These are phyloP conservation scores for Aspergillus costaricaensis DNA, from an alignment of 2,329 filamentous ascomycete species.

Conservation along the genomic window DNA sequence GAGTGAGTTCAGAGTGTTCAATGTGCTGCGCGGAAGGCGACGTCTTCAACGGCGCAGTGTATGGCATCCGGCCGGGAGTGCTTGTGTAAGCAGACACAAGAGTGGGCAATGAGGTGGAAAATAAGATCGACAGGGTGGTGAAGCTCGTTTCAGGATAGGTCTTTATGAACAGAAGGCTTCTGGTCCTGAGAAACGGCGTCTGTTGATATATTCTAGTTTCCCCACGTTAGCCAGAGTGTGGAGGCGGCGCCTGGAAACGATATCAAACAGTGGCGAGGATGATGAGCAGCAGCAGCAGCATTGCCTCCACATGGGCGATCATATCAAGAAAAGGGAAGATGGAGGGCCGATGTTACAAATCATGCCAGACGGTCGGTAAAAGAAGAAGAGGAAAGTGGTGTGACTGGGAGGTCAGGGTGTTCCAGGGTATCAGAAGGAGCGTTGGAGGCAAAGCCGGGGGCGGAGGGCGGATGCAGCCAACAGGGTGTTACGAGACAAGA, in stretches of 20 bases:
- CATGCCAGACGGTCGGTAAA: background rate
- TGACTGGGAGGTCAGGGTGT: conserved; percentile 3
- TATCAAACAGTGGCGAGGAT: background rate
- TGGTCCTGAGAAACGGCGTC: conserved; percentile 7
- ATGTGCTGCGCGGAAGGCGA: conserved; percentile 57
- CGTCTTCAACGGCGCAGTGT: conserved; percentile 55
- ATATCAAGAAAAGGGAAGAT: background rate
- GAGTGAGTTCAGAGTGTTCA: conserved; percentile 51
- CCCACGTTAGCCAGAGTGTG: conserved; percentile 11
- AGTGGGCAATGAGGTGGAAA: conserved; percentile 12
- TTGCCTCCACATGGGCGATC: background rate
- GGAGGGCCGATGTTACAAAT: background rate
- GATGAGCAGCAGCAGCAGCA: background rate
- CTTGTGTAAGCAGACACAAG: conserved; percentile 35
- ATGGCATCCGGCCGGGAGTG: conserved; percentile 51
- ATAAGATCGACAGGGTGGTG: background rate
- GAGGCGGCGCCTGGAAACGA: background rate
- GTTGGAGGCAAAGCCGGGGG: conserved; percentile 26
- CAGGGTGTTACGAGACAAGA: conserved; percentile 25
- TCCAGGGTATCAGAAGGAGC: conserved; percentile 19
- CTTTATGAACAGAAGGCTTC: background rate
- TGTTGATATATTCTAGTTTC: conserved; percentile 15
- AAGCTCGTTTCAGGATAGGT: background rate
- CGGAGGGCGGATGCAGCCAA: conserved; percentile 18
- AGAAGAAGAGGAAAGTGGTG: conserved; percentile 5